Evolutionary conservation across 2,329 filamentous ascomycete species (phyloP).

Genomic region (Colletotrichum australisinense): DNA sequence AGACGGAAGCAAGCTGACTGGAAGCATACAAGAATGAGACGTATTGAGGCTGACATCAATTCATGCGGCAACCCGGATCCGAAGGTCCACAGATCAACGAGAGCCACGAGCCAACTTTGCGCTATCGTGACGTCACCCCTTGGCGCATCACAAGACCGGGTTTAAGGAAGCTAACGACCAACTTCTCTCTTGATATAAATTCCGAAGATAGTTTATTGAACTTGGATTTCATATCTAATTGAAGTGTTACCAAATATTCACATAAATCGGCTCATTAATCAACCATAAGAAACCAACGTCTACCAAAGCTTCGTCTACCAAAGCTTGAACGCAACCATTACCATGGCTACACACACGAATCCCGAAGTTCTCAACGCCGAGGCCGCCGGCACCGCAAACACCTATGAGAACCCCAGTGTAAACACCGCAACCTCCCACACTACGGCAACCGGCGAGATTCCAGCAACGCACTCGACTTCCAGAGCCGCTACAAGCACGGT

Average conservation of each 20-base stretch:
- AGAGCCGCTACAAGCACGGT: not conserved
- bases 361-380: constrained; percentile 9
- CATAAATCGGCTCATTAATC: not conserved
- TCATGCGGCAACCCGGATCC: not conserved
- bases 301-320: not conserved
- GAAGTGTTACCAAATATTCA: not conserved
- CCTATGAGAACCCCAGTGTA: constrained; percentile 6
- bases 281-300: not conserved
- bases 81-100: constrained; percentile 11
- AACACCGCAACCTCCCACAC: not conserved
- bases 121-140: constrained; percentile 34
- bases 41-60: constrained; percentile 27
- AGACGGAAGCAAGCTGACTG: not conserved
- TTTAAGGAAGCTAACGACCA: constrained; percentile 3
- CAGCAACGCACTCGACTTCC: not conserved
- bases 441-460: not conserved
- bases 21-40: not conserved
- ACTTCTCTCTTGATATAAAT: not conserved
- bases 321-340: not conserved
- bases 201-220: not conserved
- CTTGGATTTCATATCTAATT: not conserved
- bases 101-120: constrained; percentile 12
- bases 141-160: constrained; percentile 26
- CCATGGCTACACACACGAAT: constrained; percentile 25
- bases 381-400: not conserved